Evolutionary conservation across 2,329 filamentous ascomycete species (phyloP).

Genomic region (Claviceps humidiphila): DNA sequence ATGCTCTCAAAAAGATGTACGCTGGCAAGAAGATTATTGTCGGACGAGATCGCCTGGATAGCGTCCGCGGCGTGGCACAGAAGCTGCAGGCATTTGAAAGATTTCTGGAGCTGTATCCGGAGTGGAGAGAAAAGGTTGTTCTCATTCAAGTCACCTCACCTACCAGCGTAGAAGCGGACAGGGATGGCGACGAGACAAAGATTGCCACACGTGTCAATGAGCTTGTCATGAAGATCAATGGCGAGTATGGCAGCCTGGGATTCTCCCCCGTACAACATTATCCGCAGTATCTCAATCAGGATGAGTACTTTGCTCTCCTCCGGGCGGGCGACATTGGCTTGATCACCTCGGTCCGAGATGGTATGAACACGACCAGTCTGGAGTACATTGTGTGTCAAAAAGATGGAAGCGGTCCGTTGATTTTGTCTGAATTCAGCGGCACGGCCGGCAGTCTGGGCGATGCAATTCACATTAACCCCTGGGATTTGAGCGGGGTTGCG

Average conservation of each 20-base stretch:
- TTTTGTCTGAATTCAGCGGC: constrained; percentile 92
- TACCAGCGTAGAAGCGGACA: constrained; percentile 64
- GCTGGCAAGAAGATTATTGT: constrained; percentile 91
- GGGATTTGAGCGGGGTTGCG: constrained; percentile 77
- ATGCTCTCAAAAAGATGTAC: constrained; percentile 63
- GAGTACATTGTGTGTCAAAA: constrained; percentile 92
- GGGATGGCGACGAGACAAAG: constrained; percentile 64
- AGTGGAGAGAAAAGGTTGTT: constrained; percentile 86
- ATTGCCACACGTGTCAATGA: constrained; percentile 82
- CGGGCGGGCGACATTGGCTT: constrained; percentile 81
- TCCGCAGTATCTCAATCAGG: constrained; percentile 77
- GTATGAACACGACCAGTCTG: constrained; percentile 94
- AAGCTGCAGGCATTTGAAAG: constrained; percentile 90
- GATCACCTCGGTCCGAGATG: constrained; percentile 90
- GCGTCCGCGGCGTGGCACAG: constrained; percentile 84
- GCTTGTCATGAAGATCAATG: constrained; percentile 83
- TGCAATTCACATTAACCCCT: constrained; percentile 93
- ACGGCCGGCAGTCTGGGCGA: constrained; percentile 75
- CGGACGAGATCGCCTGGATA: constrained; percentile 85
- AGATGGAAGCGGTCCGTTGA: constrained; percentile 73
- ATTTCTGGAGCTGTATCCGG: constrained; percentile 79
- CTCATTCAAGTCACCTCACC: constrained; percentile 91
- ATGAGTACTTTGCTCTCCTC: constrained; percentile 91
- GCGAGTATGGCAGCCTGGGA: constrained; percentile 72
- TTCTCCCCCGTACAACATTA: constrained; percentile 91